Conservation (phyloP, 352 stramenopile genomes). For the Saprolegnia diclina region DNA sequence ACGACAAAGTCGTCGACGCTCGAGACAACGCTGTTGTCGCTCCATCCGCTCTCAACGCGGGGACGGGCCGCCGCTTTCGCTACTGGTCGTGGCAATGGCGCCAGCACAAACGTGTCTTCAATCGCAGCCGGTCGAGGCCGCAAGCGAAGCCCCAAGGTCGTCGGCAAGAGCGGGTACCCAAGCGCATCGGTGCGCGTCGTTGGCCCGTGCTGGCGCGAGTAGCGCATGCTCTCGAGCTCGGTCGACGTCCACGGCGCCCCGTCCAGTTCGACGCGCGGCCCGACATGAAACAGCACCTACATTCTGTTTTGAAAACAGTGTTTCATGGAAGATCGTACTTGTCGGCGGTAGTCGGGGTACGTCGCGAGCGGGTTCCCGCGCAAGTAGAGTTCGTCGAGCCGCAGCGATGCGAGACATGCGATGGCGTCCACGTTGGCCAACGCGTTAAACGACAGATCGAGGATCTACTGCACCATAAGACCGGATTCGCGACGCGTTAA, state of each 20-base stretch:
- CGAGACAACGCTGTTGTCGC: conserved; percentile 46
- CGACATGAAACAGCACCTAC: conserved; percentile 64
- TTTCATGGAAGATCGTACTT: conserved; percentile 30
- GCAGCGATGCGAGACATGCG: not conserved
- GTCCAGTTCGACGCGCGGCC: conserved; percentile 59
- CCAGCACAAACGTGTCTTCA: conserved; percentile 28
- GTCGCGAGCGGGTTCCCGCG: conserved; percentile 67
- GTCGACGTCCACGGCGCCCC: conserved; percentile 47
- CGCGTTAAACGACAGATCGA: conserved; percentile 71
- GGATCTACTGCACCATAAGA: conserved; percentile 38
- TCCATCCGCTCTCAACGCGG: conserved; percentile 10
- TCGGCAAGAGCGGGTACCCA: not conserved
- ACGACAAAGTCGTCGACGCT: conserved; percentile 35
- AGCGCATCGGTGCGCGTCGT: not conserved
- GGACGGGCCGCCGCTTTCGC: not conserved
- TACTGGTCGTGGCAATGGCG: not conserved
- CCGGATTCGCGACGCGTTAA: conserved; percentile 52
- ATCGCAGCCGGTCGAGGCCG: conserved; percentile 8
- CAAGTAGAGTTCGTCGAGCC: conserved; percentile 37
- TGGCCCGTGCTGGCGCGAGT: conserved; percentile 33
- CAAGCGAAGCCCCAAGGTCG: not conserved
- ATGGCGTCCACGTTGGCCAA: conserved; percentile 50
- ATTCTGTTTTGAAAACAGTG: not conserved
- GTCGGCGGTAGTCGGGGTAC: conserved; percentile 67
- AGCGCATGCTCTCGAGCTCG: conserved; percentile 70